Percentiles rank a stretch among this genome's conserved stretches.
Conservation (phyloP, 164 flowering plant genomes). For the Nymphaea colorata region DNA sequence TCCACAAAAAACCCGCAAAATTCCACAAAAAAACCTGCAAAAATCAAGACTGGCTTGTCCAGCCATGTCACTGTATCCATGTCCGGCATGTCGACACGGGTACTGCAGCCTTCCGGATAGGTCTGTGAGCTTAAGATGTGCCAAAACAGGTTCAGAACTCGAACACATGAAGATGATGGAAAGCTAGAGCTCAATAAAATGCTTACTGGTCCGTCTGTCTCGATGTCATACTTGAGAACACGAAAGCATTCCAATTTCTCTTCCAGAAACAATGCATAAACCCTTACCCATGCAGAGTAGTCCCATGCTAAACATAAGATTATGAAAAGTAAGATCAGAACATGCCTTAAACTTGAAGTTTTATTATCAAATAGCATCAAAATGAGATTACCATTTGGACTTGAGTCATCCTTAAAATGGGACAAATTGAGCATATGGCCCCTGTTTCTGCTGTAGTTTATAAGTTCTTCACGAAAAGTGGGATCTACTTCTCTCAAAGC, state of each 20-base stretch:
- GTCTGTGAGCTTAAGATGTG: too few relatives aligned
- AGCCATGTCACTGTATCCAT: too few relatives aligned
- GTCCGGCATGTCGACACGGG: too few relatives aligned
- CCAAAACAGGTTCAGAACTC: too few relatives aligned
- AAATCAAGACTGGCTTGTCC: too few relatives aligned
- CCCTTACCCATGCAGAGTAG: conserved; percentile 94
- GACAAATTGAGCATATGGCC: conserved; percentile 88
- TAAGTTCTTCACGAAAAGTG: conserved; percentile 84
- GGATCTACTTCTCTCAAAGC: conserved; percentile 96
- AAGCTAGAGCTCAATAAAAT: background rate
- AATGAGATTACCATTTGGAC: conserved; percentile 65
- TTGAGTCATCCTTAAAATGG: conserved; percentile 96
- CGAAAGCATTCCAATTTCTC: conserved; percentile 90
- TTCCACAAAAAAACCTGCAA: too few relatives aligned
- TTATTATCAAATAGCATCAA: background rate
- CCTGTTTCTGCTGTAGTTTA: conserved; percentile 76
- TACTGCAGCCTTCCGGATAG: too few relatives aligned
- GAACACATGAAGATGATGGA: too few relatives aligned
- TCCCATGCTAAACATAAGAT: conserved; percentile 73
- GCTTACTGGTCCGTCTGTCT: conserved; percentile 71
- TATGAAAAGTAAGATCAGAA: background rate
- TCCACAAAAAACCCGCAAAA: too few relatives aligned
- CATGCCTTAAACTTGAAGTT: background rate
- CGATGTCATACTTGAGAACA: conserved; percentile 75
- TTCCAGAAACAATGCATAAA: conserved; percentile 89